A percentile compares a stretch with the other conserved stretches of the same genome.
Conservation (phyloP, 1,284 basidiomycete genomes). For the Sanghuangporus baumii region DNA sequence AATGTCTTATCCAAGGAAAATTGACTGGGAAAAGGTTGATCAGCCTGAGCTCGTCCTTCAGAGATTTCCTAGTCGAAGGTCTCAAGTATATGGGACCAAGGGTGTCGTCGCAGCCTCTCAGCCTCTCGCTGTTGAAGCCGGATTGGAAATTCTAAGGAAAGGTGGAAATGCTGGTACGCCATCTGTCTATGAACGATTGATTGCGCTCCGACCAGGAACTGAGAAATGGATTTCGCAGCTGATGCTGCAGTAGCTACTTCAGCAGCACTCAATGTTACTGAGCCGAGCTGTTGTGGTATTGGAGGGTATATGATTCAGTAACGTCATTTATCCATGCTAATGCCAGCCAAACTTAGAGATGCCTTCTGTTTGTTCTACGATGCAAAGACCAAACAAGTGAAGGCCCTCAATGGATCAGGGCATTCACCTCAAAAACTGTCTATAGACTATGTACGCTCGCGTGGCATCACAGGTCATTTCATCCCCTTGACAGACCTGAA, state of each 20-base stretch:
- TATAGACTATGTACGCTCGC: constrained; percentile 65
- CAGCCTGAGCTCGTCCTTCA: constrained; percentile 53
- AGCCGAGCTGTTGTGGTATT: constrained; percentile 77
- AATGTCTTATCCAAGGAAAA: constrained; percentile 29
- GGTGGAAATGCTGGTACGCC: constrained; percentile 85
- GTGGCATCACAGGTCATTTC: constrained; percentile 60
- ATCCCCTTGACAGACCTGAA: constrained; percentile 79
- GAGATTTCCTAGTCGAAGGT: constrained; percentile 64
- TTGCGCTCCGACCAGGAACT: not conserved
- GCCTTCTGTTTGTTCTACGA: constrained; percentile 92
- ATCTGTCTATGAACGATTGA: not conserved
- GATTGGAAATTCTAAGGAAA: constrained; percentile 81
- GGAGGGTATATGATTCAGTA: constrained; percentile 52
- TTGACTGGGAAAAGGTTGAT: constrained; percentile 68
- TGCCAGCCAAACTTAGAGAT: constrained; percentile 45
- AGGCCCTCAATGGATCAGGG: constrained; percentile 85
- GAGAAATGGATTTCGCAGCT: constrained; percentile 30
- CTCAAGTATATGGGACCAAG: constrained; percentile 80
- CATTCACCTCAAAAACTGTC: constrained; percentile 76
- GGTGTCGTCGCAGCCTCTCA: constrained; percentile 88
- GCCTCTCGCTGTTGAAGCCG: constrained; percentile 84
- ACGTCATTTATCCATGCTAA: not conserved
- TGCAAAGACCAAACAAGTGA: constrained; percentile 72
- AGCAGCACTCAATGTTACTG: constrained; percentile 85
- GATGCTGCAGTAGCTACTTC: constrained; percentile 79